Base-by-base conservation (phyloP, 2,329 filamentous ascomycete genomes). In the Sarocladiaceae sp. region DNA sequence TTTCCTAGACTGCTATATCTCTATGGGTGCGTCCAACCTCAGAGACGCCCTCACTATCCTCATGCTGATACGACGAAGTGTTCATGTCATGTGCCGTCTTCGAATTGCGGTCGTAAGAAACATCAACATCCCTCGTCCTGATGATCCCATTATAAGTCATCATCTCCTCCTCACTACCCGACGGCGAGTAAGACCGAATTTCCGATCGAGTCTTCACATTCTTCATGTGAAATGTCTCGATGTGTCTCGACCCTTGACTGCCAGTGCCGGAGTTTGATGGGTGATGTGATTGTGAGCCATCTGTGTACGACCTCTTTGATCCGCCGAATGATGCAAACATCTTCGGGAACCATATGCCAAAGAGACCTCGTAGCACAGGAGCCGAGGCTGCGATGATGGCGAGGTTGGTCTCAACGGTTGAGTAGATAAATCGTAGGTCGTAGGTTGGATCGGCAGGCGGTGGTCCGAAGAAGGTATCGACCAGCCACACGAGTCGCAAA, bases 141-240 rank as follows among this genome's bases (percentile, higher is more conserved):
- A 71, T 59, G 25, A 71, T 71, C 13, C 69, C 69, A 40, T 70
- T 69, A 29, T 67, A 66, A 2, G 66, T 67, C 65, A 71, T 69
- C 10, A 71, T 71, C 52, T 70, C 68, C 48, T 72, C 69, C 47
- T 71, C 67, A 4, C 62, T 66, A 4, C 61, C 63, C 4, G 57
- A 64, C 0, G 67, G 66, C 7, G 66, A 65, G 4, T 54, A 59
- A 13, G 64, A 61, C 23, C 66, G 59, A 13, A 70, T 66, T 33
- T 68, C 68, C 10, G 36, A 39, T n/a, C 18, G 36, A 18, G 11
- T 39, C 36, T 39, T 39, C 36, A 39, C 18, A 18, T 39, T 13
- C 17, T 39, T 39, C 36, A 39, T 39, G 11, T 39, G 36, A 39
- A 39, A 39, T 18, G 36, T 39, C 10, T 39, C 36, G 8, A 17